A percentile compares a stretch with the other conserved stretches of the same genome.
These are phyloP conservation scores for Dendrobium huoshanense DNA, from an alignment of 106 monocot genomes.

Conservation along the genomic window DNA sequence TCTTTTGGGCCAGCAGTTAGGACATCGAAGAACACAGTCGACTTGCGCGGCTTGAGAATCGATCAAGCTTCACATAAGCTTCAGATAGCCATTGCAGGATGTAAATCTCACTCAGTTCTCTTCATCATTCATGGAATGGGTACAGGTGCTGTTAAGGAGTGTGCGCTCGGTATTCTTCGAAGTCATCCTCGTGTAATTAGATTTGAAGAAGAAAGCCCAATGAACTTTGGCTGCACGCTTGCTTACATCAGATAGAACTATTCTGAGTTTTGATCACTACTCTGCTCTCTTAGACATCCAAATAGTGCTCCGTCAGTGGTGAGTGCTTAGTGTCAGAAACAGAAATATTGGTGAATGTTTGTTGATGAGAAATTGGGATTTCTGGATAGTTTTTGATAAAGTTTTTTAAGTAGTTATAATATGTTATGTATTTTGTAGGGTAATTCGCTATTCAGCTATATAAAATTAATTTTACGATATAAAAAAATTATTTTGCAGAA, in stretches of 20 bases:
- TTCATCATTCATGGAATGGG: constrained; percentile 80
- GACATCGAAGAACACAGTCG: constrained; percentile 80
- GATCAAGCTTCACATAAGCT: constrained; percentile 56
- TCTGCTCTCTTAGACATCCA: too few relatives aligned
- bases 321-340: too few relatives aligned
- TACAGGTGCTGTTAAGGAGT: constrained; percentile 63
- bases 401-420: too few relatives aligned
- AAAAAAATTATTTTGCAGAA: too few relatives aligned
- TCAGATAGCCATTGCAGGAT: constrained; percentile 45
- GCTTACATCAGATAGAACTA: constrained; percentile 49
- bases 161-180: constrained; percentile 37
- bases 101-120: constrained; percentile 51
- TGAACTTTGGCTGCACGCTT: constrained; percentile 80
- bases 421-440: too few relatives aligned
- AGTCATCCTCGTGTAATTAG: constrained; percentile 67
- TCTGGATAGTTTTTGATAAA: too few relatives aligned
- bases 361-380: too few relatives aligned
- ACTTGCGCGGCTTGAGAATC: constrained; percentile 65
- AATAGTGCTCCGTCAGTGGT: too few relatives aligned
- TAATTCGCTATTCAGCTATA: too few relatives aligned
- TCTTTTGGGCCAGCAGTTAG: constrained; percentile 56
- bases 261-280: too few relatives aligned
- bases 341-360: too few relatives aligned
- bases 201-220: constrained; percentile 80
- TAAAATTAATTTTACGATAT: too few relatives aligned